Conservation (phyloP, 2,329 filamentous ascomycete genomes). For the Pseudogymnoascus sp. region DNA sequence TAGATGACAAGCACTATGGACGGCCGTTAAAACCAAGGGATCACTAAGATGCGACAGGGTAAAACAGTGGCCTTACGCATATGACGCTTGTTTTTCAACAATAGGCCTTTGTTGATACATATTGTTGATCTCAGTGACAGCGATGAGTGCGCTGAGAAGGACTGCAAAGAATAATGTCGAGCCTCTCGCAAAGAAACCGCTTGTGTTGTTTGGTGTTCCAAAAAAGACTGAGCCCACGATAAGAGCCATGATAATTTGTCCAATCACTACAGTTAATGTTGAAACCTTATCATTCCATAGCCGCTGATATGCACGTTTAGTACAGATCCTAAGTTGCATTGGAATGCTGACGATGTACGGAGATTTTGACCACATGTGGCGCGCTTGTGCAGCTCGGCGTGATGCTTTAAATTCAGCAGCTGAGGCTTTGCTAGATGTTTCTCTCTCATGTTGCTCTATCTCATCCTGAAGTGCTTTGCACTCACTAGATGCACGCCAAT, state of each 20-base stretch:
- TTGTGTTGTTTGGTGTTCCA: slow-evolving; percentile 48
- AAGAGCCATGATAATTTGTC: slow-evolving; percentile 54
- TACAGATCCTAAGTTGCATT: slow-evolving; percentile 49
- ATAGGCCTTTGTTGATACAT: slow-evolving; percentile 40
- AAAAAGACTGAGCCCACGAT: slow-evolving; percentile 63
- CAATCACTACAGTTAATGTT: slow-evolving; percentile 55
- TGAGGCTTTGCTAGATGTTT: slow-evolving; percentile 36
- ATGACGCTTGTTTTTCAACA: slow-evolving; percentile 39
- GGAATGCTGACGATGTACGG: slow-evolving; percentile 37
- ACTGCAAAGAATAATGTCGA: slow-evolving; percentile 59
- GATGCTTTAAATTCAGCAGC: slow-evolving; percentile 47
- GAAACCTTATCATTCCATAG: slow-evolving; percentile 57
- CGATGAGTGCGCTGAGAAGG: slow-evolving; percentile 53
- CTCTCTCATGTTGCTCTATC: slow-evolving; percentile 20
- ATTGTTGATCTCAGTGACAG: slow-evolving; percentile 59
- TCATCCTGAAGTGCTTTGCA: slow-evolving; percentile 34
- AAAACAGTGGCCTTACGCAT: slow-evolving; percentile 32
- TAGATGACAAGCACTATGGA: slow-evolving; percentile 15
- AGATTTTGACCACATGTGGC: slow-evolving; percentile 37
- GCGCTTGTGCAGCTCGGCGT: slow-evolving; percentile 38
- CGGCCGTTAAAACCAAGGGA: slow-evolving; percentile 10
- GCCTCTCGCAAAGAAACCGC: slow-evolving; percentile 55
- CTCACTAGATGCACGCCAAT: slow-evolving; percentile 44
- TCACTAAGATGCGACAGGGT: not conserved
- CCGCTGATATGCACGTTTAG: slow-evolving; percentile 57